Evolutionary conservation across 2,329 filamentous ascomycete genomes (phyloP), one percentile per base, ranked within the genome.

Genomic region (Neofusicoccum umdonicola): DNA sequence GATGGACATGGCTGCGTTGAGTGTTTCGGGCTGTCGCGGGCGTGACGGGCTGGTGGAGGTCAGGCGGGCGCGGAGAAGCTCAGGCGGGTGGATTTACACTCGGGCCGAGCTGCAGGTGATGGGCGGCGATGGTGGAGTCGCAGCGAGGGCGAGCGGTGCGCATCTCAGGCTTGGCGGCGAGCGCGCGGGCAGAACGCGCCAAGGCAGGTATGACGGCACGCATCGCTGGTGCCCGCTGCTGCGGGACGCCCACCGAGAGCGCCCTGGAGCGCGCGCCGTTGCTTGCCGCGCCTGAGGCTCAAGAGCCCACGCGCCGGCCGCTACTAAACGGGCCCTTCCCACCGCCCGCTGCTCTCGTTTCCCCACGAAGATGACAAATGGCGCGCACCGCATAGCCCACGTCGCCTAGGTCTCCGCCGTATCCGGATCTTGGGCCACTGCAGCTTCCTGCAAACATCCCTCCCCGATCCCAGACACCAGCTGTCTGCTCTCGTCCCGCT

Each of bases 1-100:
- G 71, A 98, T 95, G 63, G 94, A 92, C 94, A 98, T 97, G 60
- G 72, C 85, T 73, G 65, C 56, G 19, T 45, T 34, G 37, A 39
- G 15, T 37, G 39, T 47, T 39, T 44, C 42, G 17, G 39, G 56
- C 15, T 15, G 50, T n/a, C 12, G 61, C 27, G 39, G 47, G 31
- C 27, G 35, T 54, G 61, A 37, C 15, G 37, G 17, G 45, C 45
- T n/a, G 45, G 27, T 6, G 27, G 41, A 34, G 34, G 61, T 37
- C 48, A 37, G n/a, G 41, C 42, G 50, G 51, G 31, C 22, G 39
- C n/a, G 37, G 42, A 35, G 31, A 22, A 63, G 48, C 48, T 15
- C 39, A 37, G 61, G 27, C 48, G 48, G 61, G 19, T 63, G 60
- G 47, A 63, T 44, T 54, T 63, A 63, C 60, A 37, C 47, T 63